A percentile compares a stretch with the other conserved stretches of the same genome.
Evolutionary conservation across 139 green algal genomes (phyloP).

Genomic region (Parachlorella kessleri): DNA sequence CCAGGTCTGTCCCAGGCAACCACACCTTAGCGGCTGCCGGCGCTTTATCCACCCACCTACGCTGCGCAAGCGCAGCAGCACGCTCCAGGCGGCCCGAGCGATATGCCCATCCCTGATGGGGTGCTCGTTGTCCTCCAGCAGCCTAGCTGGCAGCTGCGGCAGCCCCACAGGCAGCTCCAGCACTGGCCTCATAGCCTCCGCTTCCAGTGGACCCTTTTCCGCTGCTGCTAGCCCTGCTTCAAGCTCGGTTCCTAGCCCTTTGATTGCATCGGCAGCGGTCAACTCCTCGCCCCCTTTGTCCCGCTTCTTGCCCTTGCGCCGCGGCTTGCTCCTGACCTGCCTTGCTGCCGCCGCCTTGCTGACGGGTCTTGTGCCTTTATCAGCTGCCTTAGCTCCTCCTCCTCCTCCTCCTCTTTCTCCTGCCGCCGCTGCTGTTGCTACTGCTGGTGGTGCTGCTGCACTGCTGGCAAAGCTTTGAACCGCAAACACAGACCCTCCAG

Average conservation of each 20-base stretch:
- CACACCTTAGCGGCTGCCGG: neutral
- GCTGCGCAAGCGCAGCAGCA: slow-evolving; percentile 31
- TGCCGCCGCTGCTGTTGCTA: neutral
- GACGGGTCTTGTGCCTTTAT: neutral
- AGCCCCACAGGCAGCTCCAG: too few relatives aligned
- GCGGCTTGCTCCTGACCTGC: neutral
- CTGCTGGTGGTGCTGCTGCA: neutral
- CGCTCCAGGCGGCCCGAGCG: slow-evolving; percentile 24
- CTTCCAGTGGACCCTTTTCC: too few relatives aligned
- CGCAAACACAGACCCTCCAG: too few relatives aligned
- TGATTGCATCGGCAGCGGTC: too few relatives aligned
- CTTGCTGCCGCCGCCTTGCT: neutral
- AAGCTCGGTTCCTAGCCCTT: too few relatives aligned
- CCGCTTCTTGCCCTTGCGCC: too few relatives aligned
- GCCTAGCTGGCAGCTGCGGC: neutral
- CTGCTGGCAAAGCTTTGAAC: too few relatives aligned
- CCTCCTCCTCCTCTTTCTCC: neutral
- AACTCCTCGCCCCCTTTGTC: too few relatives aligned
- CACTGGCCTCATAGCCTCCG: neutral
- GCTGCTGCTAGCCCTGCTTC: too few relatives aligned
- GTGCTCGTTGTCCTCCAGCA: slow-evolving; percentile 43
- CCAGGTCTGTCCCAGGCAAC: too few relatives aligned
- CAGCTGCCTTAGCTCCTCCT: neutral
- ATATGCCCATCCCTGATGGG: slow-evolving; percentile 26
- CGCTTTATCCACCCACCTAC: slow-evolving; percentile 8